Conservation (phyloP, 2,329 filamentous ascomycete genomes). For the Apiospora saccharicola region DNA sequence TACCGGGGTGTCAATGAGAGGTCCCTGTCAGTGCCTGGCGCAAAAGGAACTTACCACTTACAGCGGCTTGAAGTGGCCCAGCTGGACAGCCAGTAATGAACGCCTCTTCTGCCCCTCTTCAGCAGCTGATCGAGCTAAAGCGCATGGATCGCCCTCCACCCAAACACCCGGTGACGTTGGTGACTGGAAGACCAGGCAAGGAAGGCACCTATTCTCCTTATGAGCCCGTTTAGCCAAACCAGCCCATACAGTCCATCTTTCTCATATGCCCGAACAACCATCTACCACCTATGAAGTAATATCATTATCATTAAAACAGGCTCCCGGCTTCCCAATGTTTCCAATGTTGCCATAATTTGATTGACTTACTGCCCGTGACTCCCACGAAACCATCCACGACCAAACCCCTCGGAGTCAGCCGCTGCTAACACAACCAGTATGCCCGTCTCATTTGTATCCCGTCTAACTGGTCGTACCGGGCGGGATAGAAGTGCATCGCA, state of each 20-base stretch:
- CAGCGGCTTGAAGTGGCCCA: background rate
- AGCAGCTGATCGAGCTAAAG: constrained; percentile 20
- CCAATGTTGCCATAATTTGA: background rate
- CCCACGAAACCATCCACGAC: constrained; percentile 51
- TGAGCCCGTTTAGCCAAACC: background rate
- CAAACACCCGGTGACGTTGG: constrained; percentile 19
- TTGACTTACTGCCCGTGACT: constrained; percentile 44
- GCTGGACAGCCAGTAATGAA: background rate
- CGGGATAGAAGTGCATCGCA: constrained; percentile 24
- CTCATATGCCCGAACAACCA: background rate
- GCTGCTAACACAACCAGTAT: constrained; percentile 33
- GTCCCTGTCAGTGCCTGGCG: background rate
- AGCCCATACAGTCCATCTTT: background rate
- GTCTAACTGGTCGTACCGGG: constrained; percentile 5
- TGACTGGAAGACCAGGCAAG: constrained; percentile 5
- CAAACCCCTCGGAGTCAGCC: constrained; percentile 41
- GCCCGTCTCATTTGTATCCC: constrained; percentile 30
- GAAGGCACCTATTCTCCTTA: constrained; percentile 12
- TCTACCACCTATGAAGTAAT: background rate
- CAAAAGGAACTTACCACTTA: background rate
- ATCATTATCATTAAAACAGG: background rate
- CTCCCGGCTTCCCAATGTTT: background rate
- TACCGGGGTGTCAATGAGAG: background rate
- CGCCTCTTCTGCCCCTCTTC: constrained; percentile 5
- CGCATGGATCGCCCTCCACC: constrained; percentile 21